phyloP scores from a whole-genome alignment of 371 early-diverging fungal species.

The Conidiobolus incongruus region DNA sequence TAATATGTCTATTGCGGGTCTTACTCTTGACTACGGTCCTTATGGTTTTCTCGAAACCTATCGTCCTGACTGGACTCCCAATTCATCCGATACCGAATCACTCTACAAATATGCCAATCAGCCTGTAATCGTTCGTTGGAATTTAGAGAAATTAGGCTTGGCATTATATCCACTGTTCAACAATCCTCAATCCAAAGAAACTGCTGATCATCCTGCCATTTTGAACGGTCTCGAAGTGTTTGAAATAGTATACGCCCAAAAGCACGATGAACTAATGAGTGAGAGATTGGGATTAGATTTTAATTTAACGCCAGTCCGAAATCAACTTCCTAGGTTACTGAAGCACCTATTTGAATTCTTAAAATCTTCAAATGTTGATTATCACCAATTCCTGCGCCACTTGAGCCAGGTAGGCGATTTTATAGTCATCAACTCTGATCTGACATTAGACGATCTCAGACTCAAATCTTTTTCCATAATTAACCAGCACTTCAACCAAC shows the following conservation, averaged over 20 bases:
- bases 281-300: background rate
- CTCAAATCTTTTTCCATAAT: no score
- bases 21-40: conserved; percentile 82
- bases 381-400: conserved; percentile 44
- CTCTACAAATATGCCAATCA: conserved; percentile 65
- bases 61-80: conserved; percentile 51
- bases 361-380: conserved; percentile 29
- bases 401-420: conserved; percentile 11
- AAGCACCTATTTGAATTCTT: conserved; percentile 45
- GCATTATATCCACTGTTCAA: conserved; percentile 44
- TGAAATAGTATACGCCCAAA: conserved; percentile 6
- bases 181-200: no score
- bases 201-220: no score
- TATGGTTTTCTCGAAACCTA: conserved; percentile 66
- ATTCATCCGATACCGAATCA: conserved; percentile 38
- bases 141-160: conserved; percentile 41
- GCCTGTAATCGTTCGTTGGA: conserved; percentile 65
- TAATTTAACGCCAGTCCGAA: background rate
- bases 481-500: no score
- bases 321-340: conserved; percentile 11
- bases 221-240: no score
- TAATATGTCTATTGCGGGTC: conserved; percentile 51
- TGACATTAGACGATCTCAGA: no score
- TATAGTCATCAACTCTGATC: background rate
- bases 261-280: background rate